Evolutionary conservation across 192 early-diverging fungal species (phyloP).

Genomic region (Rhizophagus prolifer): DNA sequence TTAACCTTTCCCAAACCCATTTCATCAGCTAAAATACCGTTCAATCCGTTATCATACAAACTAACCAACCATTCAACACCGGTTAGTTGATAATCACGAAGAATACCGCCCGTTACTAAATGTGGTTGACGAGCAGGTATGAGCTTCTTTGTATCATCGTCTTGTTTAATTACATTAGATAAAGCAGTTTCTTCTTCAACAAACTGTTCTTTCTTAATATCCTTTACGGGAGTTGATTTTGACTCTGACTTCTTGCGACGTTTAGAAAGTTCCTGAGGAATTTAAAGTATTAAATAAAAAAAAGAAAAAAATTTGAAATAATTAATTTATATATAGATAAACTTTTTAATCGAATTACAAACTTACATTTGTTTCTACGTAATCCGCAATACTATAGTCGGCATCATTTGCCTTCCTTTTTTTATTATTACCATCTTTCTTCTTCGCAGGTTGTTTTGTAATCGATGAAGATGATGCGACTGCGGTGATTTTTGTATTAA

Average conservation of each 20-base stretch:
- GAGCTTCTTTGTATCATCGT: conserved; percentile 36
- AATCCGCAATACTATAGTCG: conserved; percentile 51
- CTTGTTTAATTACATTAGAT: conserved; percentile 19
- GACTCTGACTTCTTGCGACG: conserved; percentile 17
- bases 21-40: conserved; percentile 95
- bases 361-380: conserved; percentile 45
- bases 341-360: background rate
- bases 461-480: background rate
- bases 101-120: conserved; percentile 77
- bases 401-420: conserved; percentile 53
- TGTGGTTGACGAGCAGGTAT: conserved; percentile 75
- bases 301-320: too few relatives aligned
- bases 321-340: too few relatives aligned
- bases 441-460: conserved; percentile 1
- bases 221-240: background rate
- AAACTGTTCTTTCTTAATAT: conserved; percentile 26
- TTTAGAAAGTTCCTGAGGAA: conserved; percentile 14
- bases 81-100: conserved; percentile 92
- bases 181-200: conserved; percentile 9
- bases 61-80: conserved; percentile 96
- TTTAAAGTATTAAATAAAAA: background rate
- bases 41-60: conserved; percentile 94
- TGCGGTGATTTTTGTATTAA: background rate
- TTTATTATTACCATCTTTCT: conserved; percentile 30
- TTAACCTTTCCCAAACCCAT: conserved; percentile 88